Evolutionary conservation across 2,329 filamentous ascomycete species (phyloP), one percentile per base, ranked within the genome.

Genomic region (Cladophialophora exuberans): DNA sequence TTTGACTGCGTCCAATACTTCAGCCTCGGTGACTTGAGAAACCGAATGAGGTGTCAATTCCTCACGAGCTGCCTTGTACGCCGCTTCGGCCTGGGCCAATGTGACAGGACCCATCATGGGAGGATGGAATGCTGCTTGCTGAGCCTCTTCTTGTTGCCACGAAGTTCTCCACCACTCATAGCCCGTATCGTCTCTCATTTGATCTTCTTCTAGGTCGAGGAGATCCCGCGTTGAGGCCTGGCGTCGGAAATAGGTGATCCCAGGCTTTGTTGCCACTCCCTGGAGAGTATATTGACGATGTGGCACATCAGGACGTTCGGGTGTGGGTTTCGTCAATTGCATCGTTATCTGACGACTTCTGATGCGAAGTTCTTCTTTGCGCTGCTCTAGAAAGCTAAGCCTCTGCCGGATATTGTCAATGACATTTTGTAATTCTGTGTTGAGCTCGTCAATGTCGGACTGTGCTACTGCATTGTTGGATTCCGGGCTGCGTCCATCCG

Each of bases 211-310:
- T 5, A 42, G n/a, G n/a, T n/a, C 68, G 45, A 70, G 69, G 39
- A 61, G 61, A 60, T 66, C 55, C 1, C 61, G 52, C 20, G 69
- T 60, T 13, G 47, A 44, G n/a, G 59, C 69, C 4, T 71, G 72
- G 22, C 74, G 73, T 15, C 83, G 72, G 13, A 86, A 67, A 62
- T 85, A 86, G 28, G 78, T 81, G 22, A 83, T 75, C 62, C 81
- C 78, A 1, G 80, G 75, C 44, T 79, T 75, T 3, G 82, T 85
- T 31, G 80, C 80, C 4, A 85, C 78, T 23, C 83, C 83, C 39
- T 79, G 77, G 18, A 86, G 73, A 1, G 76, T 78, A 64, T 85
- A 85, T 45, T 74, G 77, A 67, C 44, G 54, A 33, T 73, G 64
- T 35, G 74, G 74, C 33, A 72, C 65, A 30, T 74, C 66, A 10